Conservation (phyloP, 163 green algal genomes). For the Scenedesmus sp. region DNA sequence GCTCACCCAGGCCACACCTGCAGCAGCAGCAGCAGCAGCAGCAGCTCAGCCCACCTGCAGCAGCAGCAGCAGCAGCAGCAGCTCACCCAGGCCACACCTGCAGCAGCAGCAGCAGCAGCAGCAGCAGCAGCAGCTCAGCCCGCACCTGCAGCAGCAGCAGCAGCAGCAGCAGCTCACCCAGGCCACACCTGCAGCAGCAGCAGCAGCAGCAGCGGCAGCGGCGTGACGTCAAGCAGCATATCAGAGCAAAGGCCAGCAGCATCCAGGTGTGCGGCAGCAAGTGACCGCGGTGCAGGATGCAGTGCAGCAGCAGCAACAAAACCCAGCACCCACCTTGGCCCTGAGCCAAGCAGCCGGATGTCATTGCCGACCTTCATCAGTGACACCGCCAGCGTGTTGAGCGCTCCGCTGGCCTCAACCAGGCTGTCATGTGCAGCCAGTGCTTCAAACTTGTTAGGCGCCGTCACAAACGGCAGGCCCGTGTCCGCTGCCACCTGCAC, state of each 20-base stretch:
- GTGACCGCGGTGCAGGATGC: too few species aligned
- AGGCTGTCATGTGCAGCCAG: slow-evolving; percentile 94
- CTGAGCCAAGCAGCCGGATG: slow-evolving; percentile 85
- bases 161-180: neutral
- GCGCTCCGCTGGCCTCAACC: slow-evolving; percentile 84
- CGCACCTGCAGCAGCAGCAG: neutral
- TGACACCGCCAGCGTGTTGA: slow-evolving; percentile 91
- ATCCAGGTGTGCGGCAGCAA: too few species aligned
- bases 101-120: neutral
- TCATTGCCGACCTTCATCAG: slow-evolving; percentile 94
- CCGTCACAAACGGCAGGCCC: slow-evolving; percentile 92
- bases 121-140: neutral
- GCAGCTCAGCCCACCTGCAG: too few species aligned
- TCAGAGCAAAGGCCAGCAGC: too few species aligned
- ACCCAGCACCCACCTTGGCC: slow-evolving; percentile 68
- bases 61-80: neutral
- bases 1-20: slow-evolving; percentile 89
- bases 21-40: neutral
- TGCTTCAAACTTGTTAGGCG: slow-evolving; percentile 98
- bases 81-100: neutral
- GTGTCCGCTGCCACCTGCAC: slow-evolving; percentile 63
- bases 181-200: neutral
- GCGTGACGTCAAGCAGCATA: neutral
- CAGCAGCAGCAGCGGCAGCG: neutral
- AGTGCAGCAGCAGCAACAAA: neutral